Conservation (phyloP, 1,284 basidiomycete species). For the Coniferiporia sulphurascens region DNA sequence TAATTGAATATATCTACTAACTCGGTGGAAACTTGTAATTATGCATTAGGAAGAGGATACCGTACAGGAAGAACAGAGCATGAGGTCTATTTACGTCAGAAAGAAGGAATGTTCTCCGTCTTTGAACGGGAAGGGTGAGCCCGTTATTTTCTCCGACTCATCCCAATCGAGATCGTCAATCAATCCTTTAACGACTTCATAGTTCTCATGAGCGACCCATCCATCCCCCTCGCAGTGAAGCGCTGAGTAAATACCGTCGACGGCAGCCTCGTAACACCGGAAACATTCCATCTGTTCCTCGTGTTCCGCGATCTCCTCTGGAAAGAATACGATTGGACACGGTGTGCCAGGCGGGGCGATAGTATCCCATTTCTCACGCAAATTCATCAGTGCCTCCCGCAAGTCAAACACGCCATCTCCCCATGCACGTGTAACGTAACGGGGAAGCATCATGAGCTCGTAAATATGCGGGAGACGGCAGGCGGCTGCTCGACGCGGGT, state of each 20-base stretch:
- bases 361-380: neutral
- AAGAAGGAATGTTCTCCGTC: slow-evolving; percentile 7
- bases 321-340: neutral
- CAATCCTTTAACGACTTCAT: neutral
- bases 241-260: neutral
- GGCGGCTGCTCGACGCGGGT: neutral
- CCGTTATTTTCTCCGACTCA: neutral
- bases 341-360: neutral
- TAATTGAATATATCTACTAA: too few relatives aligned
- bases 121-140: slow-evolving; percentile 6
- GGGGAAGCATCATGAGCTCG: neutral
- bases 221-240: neutral
- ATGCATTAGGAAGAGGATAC: too few relatives aligned
- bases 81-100: neutral
- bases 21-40: too few relatives aligned
- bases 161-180: neutral
- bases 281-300: neutral
- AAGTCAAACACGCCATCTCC: slow-evolving; percentile 3
- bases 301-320: neutral
- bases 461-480: neutral
- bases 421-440: slow-evolving; percentile 4
- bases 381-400: slow-evolving; percentile 2
- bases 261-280: neutral
- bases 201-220: neutral
- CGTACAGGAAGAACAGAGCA: neutral